phyloP scores from a whole-genome alignment of 1,284 basidiomycete genomes.

The Anthracocystis panici-leucophaei region DNA sequence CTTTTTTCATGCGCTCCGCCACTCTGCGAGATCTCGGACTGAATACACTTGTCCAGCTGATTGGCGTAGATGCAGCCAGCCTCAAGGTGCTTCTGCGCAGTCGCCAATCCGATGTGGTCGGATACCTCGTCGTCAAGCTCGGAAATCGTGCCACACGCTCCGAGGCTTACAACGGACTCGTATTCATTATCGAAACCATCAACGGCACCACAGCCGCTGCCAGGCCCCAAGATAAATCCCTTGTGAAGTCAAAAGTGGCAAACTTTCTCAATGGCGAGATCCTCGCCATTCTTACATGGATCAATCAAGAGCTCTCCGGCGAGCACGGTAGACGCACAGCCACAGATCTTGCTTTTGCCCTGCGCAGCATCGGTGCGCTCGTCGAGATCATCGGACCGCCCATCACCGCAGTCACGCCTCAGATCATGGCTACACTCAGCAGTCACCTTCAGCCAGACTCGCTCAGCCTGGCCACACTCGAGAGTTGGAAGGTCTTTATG shows the following conservation, averaged over 20 bases:
- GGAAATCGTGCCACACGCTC: slow-evolving; percentile 50
- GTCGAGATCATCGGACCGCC: slow-evolving; percentile 77
- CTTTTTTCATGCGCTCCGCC: slow-evolving; percentile 55
- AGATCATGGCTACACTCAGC: slow-evolving; percentile 94
- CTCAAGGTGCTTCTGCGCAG: slow-evolving; percentile 56
- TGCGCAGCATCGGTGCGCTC: slow-evolving; percentile 81
- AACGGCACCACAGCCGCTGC: slow-evolving; percentile 26
- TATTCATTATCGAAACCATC: slow-evolving; percentile 55
- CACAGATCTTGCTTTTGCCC: slow-evolving; percentile 54
- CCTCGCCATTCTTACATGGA: slow-evolving; percentile 65
- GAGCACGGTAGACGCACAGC: slow-evolving; percentile 60
- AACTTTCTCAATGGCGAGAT: slow-evolving; percentile 60
- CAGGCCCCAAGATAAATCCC: slow-evolving; percentile 17
- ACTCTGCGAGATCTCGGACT: slow-evolving; percentile 44
- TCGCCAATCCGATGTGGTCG: slow-evolving; percentile 63
- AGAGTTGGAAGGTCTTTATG: slow-evolving; percentile 86
- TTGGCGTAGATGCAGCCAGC: slow-evolving; percentile 51
- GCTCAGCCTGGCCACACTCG: slow-evolving; percentile 82
- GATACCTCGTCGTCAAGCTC: slow-evolving; percentile 63
- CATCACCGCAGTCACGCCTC: slow-evolving; percentile 57
- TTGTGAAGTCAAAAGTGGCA: slow-evolving; percentile 41
- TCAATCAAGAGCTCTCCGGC: slow-evolving; percentile 64
- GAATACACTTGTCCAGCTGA: slow-evolving; percentile 45
- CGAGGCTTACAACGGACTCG: slow-evolving; percentile 57
- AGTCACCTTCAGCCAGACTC: slow-evolving; percentile 81